Conservation (phyloP, 2,329 filamentous ascomycete genomes). For the Trichoderma asperellum region DNA sequence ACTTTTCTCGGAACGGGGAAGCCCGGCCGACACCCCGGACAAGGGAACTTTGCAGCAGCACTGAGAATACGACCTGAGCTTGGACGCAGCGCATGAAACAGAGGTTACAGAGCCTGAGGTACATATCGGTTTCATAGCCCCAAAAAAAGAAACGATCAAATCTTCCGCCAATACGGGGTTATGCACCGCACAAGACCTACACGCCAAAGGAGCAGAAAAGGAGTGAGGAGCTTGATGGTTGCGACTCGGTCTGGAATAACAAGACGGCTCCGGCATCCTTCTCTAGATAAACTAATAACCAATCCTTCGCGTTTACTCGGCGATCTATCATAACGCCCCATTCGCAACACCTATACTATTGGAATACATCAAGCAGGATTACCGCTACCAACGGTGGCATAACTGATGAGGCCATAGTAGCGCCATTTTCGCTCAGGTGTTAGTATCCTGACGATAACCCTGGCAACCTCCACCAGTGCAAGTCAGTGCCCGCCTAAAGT, state of each 20-base stretch:
- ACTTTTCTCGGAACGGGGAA: conserved; percentile 38
- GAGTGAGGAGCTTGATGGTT: background rate
- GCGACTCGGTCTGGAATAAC: background rate
- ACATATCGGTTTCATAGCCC: conserved; percentile 18
- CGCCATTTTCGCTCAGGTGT: conserved; percentile 15
- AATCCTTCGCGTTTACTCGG: background rate
- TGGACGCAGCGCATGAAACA: conserved; percentile 25
- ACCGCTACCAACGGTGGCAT: background rate
- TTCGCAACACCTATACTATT: background rate
- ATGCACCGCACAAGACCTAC: background rate
- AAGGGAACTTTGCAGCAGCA: conserved; percentile 21
- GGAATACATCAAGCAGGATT: background rate
- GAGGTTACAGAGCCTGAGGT: conserved; percentile 21
- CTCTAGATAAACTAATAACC: background rate
- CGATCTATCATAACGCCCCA: background rate
- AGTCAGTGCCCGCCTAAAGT: conserved; percentile 14
- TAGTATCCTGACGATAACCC: conserved; percentile 19
- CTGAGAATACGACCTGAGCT: conserved; percentile 8
- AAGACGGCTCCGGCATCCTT: background rate
- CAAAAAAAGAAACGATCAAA: background rate
- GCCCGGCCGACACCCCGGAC: conserved; percentile 32
- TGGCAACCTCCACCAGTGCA: conserved; percentile 16
- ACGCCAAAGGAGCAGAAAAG: background rate
- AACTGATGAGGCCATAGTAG: conserved; percentile 16
- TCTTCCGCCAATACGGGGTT: conserved; percentile 19